These are phyloP conservation scores for Tubosaeta brunneosetosa DNA, from an alignment of 768 basidiomycete species.

Conservation along the genomic window DNA sequence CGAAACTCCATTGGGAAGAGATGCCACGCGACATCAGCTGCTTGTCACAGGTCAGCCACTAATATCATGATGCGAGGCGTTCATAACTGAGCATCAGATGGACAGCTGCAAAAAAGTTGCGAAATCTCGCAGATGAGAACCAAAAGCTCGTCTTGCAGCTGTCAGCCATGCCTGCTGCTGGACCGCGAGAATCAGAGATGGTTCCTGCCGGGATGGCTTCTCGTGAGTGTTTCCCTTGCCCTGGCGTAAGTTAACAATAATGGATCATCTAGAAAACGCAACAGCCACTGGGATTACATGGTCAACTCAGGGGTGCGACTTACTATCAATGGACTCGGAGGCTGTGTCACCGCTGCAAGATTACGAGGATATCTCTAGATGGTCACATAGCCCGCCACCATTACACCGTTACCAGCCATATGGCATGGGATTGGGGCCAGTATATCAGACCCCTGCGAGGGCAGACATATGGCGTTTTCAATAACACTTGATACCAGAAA, in stretches of 20 bases:
- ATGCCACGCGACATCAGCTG: conserved; percentile 28
- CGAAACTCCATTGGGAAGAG: conserved; percentile 21
- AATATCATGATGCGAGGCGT: not conserved
- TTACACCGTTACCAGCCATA: conserved; percentile 2
- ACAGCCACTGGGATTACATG: conserved; percentile 1
- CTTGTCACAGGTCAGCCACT: conserved; percentile 20
- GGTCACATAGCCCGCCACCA: conserved; percentile 5
- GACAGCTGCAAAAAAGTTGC: conserved; percentile 48
- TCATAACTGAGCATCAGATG: conserved; percentile 2
- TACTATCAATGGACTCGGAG: not conserved
- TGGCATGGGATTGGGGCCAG: not conserved
- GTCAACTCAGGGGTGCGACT: conserved; percentile 5
- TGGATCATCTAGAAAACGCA: conserved; percentile 8
- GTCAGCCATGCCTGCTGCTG: conserved; percentile 10
- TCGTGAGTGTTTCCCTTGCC: conserved; percentile 9
- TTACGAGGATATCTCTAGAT: conserved; percentile 2
- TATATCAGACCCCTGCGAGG: not conserved
- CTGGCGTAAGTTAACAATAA: not conserved
- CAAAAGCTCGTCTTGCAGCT: conserved; percentile 14
- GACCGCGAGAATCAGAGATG: not conserved
- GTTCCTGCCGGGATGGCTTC: not conserved
- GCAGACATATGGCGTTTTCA: not conserved
- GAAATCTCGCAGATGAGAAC: conserved; percentile 23
- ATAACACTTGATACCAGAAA: not conserved
- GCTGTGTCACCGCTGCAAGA: conserved; percentile 1